Evolutionary conservation across 305 asterid species (phyloP).

Genomic region (Solanum aculeatissimum): DNA sequence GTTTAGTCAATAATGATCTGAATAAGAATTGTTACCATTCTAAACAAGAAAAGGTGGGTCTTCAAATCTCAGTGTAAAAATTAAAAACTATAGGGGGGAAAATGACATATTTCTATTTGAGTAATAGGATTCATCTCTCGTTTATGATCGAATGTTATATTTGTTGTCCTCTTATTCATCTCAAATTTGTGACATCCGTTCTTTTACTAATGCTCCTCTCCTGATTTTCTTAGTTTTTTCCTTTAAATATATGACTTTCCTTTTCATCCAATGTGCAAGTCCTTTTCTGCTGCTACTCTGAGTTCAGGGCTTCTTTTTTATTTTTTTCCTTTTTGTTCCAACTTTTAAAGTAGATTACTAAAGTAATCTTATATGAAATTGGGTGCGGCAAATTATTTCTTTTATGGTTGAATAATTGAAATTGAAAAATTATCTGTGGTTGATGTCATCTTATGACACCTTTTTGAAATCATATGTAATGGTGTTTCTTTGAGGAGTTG

Average conservation of each 20-base stretch:
- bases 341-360: background rate
- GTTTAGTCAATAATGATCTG: background rate
- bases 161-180: background rate
- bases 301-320: background rate
- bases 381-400: background rate
- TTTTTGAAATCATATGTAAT: background rate
- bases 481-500: background rate
- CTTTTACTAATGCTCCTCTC: background rate
- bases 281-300: background rate
- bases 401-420: background rate
- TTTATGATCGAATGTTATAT: background rate
- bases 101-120: background rate
- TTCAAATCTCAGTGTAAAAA: background rate
- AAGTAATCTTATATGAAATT: background rate
- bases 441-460: background rate
- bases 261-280: background rate
- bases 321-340: no score
- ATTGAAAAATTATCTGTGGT: background rate
- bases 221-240: background rate
- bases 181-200: background rate
- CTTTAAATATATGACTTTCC: background rate
- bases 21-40: background rate
- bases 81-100: background rate
- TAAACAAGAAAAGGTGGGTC: background rate
- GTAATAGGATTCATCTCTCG: background rate